A percentile compares a stretch with the other conserved stretches of the same genome.
Evolutionary conservation across 345 rosid species (phyloP).

Genomic region (Citrus medica): DNA sequence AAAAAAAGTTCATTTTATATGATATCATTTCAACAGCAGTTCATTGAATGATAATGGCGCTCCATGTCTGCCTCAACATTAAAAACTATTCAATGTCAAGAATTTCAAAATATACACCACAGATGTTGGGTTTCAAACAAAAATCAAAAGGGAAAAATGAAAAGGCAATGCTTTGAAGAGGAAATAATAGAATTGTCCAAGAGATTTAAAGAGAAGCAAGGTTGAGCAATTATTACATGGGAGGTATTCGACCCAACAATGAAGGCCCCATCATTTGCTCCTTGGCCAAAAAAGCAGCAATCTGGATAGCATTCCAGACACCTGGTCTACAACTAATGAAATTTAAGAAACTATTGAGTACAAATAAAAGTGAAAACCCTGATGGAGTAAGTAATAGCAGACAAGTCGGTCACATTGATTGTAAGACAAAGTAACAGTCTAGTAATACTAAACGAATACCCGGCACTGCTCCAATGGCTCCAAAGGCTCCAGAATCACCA

Average conservation of each 20-base stretch:
- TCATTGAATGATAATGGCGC: background rate
- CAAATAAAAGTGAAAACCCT: background rate
- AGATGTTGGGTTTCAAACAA: background rate
- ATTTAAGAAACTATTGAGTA: constrained; percentile 10
- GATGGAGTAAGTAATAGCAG: background rate
- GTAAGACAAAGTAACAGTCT: too few relatives aligned
- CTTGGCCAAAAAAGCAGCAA: constrained; percentile 74
- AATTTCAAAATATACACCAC: background rate
- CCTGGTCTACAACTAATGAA: constrained; percentile 67
- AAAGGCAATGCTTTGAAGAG: background rate
- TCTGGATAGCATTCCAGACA: constrained; percentile 81
- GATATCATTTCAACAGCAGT: background rate
- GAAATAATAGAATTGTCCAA: background rate
- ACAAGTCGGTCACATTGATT: background rate
- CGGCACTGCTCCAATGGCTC: constrained; percentile 96
- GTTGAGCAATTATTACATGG: constrained; percentile 54
- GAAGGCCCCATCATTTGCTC: constrained; percentile 69
- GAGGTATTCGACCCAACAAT: constrained; percentile 83
- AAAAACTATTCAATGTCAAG: background rate
- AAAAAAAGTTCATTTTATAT: background rate
- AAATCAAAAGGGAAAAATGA: background rate
- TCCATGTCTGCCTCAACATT: background rate
- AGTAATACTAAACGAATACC: constrained; percentile 33
- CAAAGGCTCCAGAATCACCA: constrained; percentile 79
- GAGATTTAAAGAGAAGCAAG: constrained; percentile 8